Evolutionary conservation across 352 stramenopile species (phyloP).

Genomic region (Poterioochromonas sp.): DNA sequence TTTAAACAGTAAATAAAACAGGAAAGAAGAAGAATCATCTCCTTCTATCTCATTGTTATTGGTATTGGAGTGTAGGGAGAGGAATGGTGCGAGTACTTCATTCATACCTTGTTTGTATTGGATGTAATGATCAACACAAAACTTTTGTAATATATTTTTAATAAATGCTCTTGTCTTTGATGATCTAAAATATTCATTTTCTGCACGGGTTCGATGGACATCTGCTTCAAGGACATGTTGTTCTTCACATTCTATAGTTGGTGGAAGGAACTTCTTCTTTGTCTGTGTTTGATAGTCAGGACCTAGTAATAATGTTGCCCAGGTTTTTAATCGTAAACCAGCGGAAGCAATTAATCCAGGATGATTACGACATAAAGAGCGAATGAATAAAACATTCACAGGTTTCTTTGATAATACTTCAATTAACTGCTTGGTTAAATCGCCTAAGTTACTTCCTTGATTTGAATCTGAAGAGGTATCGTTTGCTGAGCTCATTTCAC

Average conservation of each 20-base stretch:
- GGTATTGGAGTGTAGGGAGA: background rate
- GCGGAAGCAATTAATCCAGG: slow-evolving; percentile 13
- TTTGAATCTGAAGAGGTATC: background rate
- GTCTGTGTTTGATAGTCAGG: background rate
- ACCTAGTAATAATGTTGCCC: background rate
- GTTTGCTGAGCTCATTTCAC: no score
- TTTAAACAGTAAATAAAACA: slow-evolving; percentile 8
- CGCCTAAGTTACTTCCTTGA: background rate
- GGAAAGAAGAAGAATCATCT: background rate
- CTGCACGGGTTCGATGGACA: slow-evolving; percentile 6
- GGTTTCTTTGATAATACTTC: background rate
- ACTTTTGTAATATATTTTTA: slow-evolving; percentile 7
- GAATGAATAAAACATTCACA: background rate
- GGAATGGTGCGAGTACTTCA: background rate
- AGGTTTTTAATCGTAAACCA: slow-evolving; percentile 2
- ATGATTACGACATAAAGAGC: slow-evolving; percentile 9
- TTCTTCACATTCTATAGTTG: background rate
- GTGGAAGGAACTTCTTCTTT: background rate
- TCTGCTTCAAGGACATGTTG: slow-evolving; percentile 24
- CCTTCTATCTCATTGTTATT: background rate
- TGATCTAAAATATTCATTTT: slow-evolving; percentile 3
- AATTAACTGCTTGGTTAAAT: background rate
- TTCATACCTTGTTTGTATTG: slow-evolving; percentile 34
- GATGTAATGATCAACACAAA: slow-evolving; percentile 12
- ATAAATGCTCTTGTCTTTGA: background rate